phyloP scores from a whole-genome alignment of 176 grass and related monocot genomes.

The Cocos nucifera region DNA sequence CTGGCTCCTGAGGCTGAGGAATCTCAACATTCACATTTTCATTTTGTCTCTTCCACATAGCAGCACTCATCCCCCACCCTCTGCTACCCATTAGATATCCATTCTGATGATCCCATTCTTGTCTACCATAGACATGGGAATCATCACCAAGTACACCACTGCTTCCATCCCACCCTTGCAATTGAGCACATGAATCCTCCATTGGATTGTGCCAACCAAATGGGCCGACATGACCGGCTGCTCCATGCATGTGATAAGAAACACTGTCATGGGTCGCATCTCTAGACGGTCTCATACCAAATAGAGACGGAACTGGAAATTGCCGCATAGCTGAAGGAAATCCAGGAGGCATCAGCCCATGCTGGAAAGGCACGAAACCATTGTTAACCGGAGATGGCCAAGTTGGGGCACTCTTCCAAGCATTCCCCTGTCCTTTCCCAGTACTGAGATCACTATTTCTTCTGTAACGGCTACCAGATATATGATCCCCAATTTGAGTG shows the following conservation, averaged over 20 bases:
- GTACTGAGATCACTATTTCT: slow-evolving; percentile 24
- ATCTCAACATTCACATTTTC: background rate
- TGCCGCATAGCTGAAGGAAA: slow-evolving; percentile 28
- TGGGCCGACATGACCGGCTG: slow-evolving; percentile 3
- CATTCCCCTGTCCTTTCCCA: slow-evolving; percentile 26
- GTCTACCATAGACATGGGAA: slow-evolving; percentile 14
- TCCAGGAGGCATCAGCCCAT: slow-evolving; percentile 24
- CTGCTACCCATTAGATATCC: background rate
- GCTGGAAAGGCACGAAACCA: slow-evolving; percentile 34
- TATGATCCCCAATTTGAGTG: slow-evolving; percentile 17
- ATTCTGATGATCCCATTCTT: slow-evolving; percentile 3
- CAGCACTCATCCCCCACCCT: background rate
- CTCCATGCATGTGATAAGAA: slow-evolving; percentile 29
- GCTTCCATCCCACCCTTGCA: slow-evolving; percentile 25
- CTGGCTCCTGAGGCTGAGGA: slow-evolving; percentile 4
- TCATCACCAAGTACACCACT: slow-evolving; percentile 8
- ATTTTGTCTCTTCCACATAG: background rate
- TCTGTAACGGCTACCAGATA: slow-evolving; percentile 24
- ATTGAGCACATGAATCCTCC: slow-evolving; percentile 16
- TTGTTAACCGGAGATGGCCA: slow-evolving; percentile 27
- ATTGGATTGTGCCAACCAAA: slow-evolving; percentile 24
- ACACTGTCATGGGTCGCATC: slow-evolving; percentile 12
- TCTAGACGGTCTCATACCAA: slow-evolving; percentile 22
- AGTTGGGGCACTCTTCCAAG: slow-evolving; percentile 20
- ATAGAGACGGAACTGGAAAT: slow-evolving; percentile 23